A percentile compares a stretch with the other conserved stretches of the same genome.
These are phyloP conservation scores for Nakaseomyces uthaithaninus DNA, from an alignment of 1,139 yeast species.

Conservation along the genomic window DNA sequence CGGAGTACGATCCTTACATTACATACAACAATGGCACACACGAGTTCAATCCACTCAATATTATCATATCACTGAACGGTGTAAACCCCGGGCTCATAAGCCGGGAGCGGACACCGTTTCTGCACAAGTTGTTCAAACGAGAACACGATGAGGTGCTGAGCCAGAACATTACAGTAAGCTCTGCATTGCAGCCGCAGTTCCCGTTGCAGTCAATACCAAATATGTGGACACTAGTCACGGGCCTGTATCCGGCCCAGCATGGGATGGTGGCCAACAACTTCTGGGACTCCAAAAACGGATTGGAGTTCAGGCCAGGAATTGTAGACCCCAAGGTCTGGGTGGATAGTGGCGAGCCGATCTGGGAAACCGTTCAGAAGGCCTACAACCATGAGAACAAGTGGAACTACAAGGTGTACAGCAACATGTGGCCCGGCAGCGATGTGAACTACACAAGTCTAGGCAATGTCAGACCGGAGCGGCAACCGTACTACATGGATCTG, in stretches of 20 bases:
- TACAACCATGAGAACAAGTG: conserved; percentile 21
- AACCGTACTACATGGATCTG: conserved; percentile 50
- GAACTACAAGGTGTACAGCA: conserved; percentile 61
- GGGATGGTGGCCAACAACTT: conserved; percentile 85
- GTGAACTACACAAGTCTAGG: conserved; percentile 41
- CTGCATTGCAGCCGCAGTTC: conserved; percentile 78
- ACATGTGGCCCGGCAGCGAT: conserved; percentile 96
- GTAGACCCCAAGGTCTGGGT: conserved; percentile 45
- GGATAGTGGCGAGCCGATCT: conserved; percentile 74
- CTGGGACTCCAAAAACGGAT: conserved; percentile 49
- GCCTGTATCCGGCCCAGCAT: conserved; percentile 73
- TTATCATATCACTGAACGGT: conserved; percentile 7
- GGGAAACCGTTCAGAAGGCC: conserved; percentile 69
- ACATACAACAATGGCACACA: conserved; percentile 21
- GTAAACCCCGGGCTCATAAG: conserved; percentile 7
- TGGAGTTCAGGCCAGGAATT: conserved; percentile 58
- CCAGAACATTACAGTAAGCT: conserved; percentile 46
- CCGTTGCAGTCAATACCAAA: conserved; percentile 89
- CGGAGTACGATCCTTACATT: conserved; percentile 25
- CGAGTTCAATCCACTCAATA: conserved; percentile 7
- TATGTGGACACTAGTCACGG: conserved; percentile 87
- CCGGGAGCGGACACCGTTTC: conserved; percentile 6
- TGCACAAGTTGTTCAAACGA: conserved; percentile 3
- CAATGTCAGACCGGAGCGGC: conserved; percentile 31
- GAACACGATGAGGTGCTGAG: not conserved